Conservation (phyloP, 148 eudicot species). For the Chenopodium berlandieri region DNA sequence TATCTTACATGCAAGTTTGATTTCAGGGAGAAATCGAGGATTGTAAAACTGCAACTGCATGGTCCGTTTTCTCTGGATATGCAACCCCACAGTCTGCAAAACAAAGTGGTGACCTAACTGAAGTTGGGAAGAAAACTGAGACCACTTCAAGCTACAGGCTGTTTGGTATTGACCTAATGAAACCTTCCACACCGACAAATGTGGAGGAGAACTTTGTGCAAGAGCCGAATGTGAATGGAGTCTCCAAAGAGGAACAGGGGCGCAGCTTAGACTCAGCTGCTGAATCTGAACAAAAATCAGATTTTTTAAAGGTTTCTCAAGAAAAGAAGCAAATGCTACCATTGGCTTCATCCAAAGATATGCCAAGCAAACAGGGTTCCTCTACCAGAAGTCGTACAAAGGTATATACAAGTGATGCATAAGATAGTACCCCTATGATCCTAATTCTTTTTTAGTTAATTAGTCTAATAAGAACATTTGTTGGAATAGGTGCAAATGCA, state of each 20-base stretch:
- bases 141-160: constrained; percentile 47
- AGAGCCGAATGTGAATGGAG: constrained; percentile 23
- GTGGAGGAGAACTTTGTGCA: constrained; percentile 32
- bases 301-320: constrained; percentile 45
- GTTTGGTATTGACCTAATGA: constrained; percentile 79
- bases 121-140: constrained; percentile 38
- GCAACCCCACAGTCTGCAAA: constrained; percentile 31
- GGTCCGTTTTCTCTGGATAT: constrained; percentile 53
- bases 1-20: constrained; percentile 28
- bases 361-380: constrained; percentile 55
- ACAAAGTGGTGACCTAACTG: constrained; percentile 26
- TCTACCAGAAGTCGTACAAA: constrained; percentile 82
- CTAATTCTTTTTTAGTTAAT: not conserved
- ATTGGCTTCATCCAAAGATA: constrained; percentile 46
- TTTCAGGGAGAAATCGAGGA: constrained; percentile 56
- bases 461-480: not conserved
- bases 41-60: constrained; percentile 44
- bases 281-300: constrained; percentile 57
- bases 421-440: not conserved
- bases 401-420: constrained; percentile 37
- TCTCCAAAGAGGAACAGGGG: constrained; percentile 32
- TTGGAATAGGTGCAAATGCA: constrained; percentile 84
- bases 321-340: constrained; percentile 41
- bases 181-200: constrained; percentile 34
- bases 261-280: constrained; percentile 42